Evolutionary conservation across 805 yeast genomes (phyloP).

Genomic region (Starmerella riodocensis): DNA sequence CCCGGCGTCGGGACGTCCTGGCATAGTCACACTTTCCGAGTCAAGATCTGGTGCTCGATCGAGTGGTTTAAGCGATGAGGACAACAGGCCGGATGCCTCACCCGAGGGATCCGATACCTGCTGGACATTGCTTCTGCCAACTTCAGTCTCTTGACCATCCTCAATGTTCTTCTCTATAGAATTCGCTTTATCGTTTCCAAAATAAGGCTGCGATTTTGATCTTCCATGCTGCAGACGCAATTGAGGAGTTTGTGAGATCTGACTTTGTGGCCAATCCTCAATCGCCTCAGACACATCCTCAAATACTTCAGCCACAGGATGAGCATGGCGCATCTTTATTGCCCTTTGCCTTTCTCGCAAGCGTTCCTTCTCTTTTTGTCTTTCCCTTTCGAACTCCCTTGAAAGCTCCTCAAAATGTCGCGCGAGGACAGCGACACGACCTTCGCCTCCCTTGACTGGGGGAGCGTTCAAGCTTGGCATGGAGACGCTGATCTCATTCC

Average conservation of each 20-base stretch:
- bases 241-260: not conserved
- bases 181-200: too few relatives aligned
- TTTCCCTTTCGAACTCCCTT: constrained; percentile 71
- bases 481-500: constrained; percentile 17
- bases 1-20: too few relatives aligned
- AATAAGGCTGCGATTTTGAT: not conserved
- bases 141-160: too few relatives aligned
- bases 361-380: constrained; percentile 63
- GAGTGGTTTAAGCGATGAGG: too few relatives aligned
- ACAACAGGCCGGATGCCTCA: too few relatives aligned
- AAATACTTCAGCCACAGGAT: constrained; percentile 83
- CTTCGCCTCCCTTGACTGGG: constrained; percentile 1
- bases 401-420: constrained; percentile 72
- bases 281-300: constrained; percentile 64
- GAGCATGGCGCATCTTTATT: constrained; percentile 62
- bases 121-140: not conserved
- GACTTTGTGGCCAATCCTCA: constrained; percentile 22
- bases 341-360: constrained; percentile 42
- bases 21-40: too few relatives aligned
- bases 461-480: constrained; percentile 39
- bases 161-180: too few relatives aligned
- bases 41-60: too few relatives aligned
- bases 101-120: too few relatives aligned
- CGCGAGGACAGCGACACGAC: constrained; percentile 29
- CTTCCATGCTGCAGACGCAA: not conserved